These are phyloP conservation scores for Lycium barbarum DNA, from an alignment of 257 asterid genomes.

Conservation along the genomic window DNA sequence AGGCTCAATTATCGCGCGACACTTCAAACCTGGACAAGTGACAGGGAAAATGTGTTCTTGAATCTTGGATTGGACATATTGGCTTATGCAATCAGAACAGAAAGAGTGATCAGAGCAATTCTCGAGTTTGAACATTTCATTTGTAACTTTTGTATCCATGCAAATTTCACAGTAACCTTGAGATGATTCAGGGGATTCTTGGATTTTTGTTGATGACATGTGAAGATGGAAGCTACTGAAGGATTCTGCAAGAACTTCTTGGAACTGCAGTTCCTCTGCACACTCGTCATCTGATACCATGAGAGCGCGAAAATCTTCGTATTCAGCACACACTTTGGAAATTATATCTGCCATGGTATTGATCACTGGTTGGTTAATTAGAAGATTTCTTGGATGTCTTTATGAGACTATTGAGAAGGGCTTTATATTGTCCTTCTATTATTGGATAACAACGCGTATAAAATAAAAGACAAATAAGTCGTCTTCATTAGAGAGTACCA, in stretches of 20 bases:
- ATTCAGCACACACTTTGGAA: not conserved
- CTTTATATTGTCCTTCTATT: not conserved
- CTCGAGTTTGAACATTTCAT: slow-evolving; percentile 23
- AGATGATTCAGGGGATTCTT: slow-evolving; percentile 24
- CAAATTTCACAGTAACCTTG: slow-evolving; percentile 6
- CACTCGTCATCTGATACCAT: not conserved
- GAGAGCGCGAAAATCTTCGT: not conserved
- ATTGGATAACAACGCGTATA: not conserved
- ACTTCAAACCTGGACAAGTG: slow-evolving; percentile 20
- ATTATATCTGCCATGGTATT: slow-evolving; percentile 23
- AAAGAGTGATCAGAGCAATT: slow-evolving; percentile 25
- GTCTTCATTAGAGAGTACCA: not conserved
- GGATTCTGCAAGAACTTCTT: slow-evolving; percentile 1
- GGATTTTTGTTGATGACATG: not conserved
- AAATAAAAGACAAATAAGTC: not conserved
- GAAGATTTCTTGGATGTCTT: not conserved
- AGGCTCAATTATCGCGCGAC: slow-evolving; percentile 13
- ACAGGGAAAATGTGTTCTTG: not conserved
- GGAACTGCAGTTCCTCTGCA: slow-evolving; percentile 2
- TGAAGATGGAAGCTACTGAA: not conserved
- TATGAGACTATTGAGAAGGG: not conserved
- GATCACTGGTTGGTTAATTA: not conserved
- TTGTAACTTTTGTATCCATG: not conserved
- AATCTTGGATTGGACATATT: not conserved
- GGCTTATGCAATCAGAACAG: slow-evolving; percentile 20